Base-by-base conservation (phyloP, 2,329 filamentous ascomycete genomes). In the Colletotrichum salicis region DNA sequence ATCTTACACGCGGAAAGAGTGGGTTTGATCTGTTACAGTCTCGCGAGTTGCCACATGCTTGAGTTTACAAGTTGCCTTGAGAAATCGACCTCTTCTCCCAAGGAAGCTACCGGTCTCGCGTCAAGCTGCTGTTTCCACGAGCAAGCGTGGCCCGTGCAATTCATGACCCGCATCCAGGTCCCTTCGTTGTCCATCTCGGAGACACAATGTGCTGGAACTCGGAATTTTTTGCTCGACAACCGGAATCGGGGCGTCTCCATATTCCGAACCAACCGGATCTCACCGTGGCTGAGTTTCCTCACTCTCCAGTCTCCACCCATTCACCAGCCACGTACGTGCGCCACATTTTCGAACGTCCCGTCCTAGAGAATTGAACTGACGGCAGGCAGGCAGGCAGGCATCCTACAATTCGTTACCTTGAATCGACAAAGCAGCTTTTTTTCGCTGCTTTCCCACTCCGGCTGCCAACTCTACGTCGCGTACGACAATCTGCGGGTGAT, bases 261-360 rank as follows among this genome's bases (percentile, higher is more conserved):
- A 52, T 45, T 51, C 58, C 48, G 65, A 35, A 29, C 35, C 59
- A 57, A 48, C 27, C 51, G 19, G n/a, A 41, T 35, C n/a, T 8
- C 12, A 24, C 1, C 10, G 55, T 70, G 60, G 66, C 70, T 72
- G 22, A 60, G 70, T 15, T 3, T 29, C 10, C 29, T 35, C 48
- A 41, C 6, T 19, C 15, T 41, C 2, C 37, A n/a, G 41, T 48
- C 41, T n/a, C 41, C 41, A 48, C 41, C 8, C 19, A 48, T 4
- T 48, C 41, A 35, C 24, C 33, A 69, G 69, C 69, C 65, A 37
- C 66, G 45, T 45, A 55, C 5, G 33, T 59, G 55, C 65, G 70
- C 70, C 70, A 72, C 65, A 70, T 27, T 8, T 1, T 45, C 33
- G 54, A 60, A 72, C 70, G 41, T 64, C 33, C 22, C 7, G 31